Evolutionary conservation across 768 basidiomycete species (phyloP), one percentile per base, ranked within the genome.

Genomic region (Calocybe indica): DNA sequence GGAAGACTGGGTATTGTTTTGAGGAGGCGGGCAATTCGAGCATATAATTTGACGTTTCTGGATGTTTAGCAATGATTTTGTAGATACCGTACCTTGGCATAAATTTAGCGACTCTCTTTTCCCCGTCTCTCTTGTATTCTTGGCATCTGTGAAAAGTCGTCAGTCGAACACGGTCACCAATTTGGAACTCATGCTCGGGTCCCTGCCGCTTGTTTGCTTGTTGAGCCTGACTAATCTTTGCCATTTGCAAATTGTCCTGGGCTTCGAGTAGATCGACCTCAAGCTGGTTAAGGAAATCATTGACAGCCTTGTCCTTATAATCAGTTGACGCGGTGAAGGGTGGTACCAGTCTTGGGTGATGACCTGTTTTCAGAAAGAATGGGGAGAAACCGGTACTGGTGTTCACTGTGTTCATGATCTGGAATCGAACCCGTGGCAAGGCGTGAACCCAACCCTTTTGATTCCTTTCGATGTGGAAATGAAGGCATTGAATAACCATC

Each of bases 401-500:
- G 43, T 67, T 66, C 3, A 50, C 47, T 29, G 52, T 34, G 40
- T 71, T 71, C 51, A 75, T 76, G 57, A 63, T 69, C 0, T 60
- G 52, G 50, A 75, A 75, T 52, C 75, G 67, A 6, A 68, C 67
- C 11, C 74, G 53, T 0, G 69, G 61, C 0, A 75, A 58, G 45
- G 42, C 37, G 36, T 38, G 46, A 15, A 43, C 36, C 40, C 45
- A 53, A 13, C 47, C 40, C 11, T 74, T 67, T 47, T 75, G 75
- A 22, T 71, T 63, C 36, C 68, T 69, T 0, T 57, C 63, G 43
- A 47, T 54, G 41, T 65, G 72, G 30, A 59, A 50, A 8, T 61
- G 61, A 7, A 78, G 59, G 46, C 71, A 71, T 0, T 59, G 52
- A 43, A 72, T 67, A 7, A 73, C 55, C 3, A 58, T 62, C 51